A percentile compares a stretch with the other conserved stretches of the same genome.
Conservation (phyloP, 208 protist genomes). For the Acanthamoeba healyi region DNA sequence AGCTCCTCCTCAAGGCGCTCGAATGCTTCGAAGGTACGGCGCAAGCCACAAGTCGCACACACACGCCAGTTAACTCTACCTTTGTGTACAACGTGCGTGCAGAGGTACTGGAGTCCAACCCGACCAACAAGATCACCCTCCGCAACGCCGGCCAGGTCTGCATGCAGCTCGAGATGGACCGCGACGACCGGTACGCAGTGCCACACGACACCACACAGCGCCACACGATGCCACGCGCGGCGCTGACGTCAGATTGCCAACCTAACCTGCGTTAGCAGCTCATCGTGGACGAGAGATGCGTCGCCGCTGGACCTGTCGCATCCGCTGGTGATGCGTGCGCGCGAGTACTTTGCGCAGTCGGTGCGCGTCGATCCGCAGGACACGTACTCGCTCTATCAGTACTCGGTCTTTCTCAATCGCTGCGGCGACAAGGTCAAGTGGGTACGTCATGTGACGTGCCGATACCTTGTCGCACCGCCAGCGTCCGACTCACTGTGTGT, state of each 20-base stretch:
- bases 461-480: too few relatives aligned
- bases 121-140: slow-evolving; percentile 30
- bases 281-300: background rate
- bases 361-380: slow-evolving; percentile 24
- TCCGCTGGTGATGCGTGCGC: background rate
- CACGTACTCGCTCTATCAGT: slow-evolving; percentile 51
- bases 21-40: slow-evolving; percentile 5
- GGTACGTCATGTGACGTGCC: background rate
- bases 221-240: background rate
- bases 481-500: too few relatives aligned
- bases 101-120: slow-evolving; percentile 47
- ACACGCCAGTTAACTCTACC: background rate
- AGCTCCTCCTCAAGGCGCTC: background rate
- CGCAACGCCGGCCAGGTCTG: slow-evolving; percentile 42
- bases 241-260: too few relatives aligned
- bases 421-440: background rate
- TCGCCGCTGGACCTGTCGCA: background rate
- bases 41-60: background rate
- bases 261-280: too few relatives aligned
- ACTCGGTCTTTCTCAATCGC: background rate
- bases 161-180: background rate
- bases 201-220: background rate
- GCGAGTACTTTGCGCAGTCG: slow-evolving; percentile 33
- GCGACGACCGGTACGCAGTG: background rate
- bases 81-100: too few relatives aligned